Evolutionary conservation across 192 early-diverging fungal species (phyloP), one percentile per base, ranked within the genome.

Genomic region (Linnemannia zychae): DNA sequence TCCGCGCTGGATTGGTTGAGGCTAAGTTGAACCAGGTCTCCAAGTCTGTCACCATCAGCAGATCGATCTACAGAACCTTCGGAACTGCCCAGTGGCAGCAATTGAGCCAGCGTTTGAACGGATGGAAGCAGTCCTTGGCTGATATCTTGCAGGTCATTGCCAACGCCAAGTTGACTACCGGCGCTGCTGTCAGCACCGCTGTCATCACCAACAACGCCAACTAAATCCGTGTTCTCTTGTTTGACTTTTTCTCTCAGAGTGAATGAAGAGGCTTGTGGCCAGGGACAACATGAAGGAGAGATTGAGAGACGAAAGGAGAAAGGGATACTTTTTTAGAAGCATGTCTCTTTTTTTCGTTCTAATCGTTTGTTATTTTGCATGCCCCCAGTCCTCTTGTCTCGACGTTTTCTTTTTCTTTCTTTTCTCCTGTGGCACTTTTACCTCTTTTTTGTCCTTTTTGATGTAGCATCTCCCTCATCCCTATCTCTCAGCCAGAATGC

Each of bases 1-100:
- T 99, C 68, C 95, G 97, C 49, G 93, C 96, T 36, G 96, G 96
- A 57, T 91, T 99, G 78, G 91, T 98, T 24, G 97, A 99, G 81
- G 97, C 95, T 76, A 96, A 96, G 90, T 94, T 99, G 90, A 94
- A 98, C 90, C 98, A 99, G 89, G 90, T 98, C 24, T 91, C 90
- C 70, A 93, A 94, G 74, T 94, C 95, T 9, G 93, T 97, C 49
- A 87, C 93, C 46, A 93, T 98, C 24, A 95, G 94, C 75, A 92
- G 97, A 63, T 92, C 96, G 60, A 96, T 95, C 20, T 96, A 96
- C 83, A 94, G 97, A 65, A 91, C 90, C 16, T 99, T 99, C 73
- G 93, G 91, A 52, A 88, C 86, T 38, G 91, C 91, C 2, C 94
- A 99, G 89, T 99, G 98, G 98, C 78, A 94, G 78, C 82, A 91